phyloP scores from a whole-genome alignment of 73 alveolate species.

The Paraurostyla sp. region DNA sequence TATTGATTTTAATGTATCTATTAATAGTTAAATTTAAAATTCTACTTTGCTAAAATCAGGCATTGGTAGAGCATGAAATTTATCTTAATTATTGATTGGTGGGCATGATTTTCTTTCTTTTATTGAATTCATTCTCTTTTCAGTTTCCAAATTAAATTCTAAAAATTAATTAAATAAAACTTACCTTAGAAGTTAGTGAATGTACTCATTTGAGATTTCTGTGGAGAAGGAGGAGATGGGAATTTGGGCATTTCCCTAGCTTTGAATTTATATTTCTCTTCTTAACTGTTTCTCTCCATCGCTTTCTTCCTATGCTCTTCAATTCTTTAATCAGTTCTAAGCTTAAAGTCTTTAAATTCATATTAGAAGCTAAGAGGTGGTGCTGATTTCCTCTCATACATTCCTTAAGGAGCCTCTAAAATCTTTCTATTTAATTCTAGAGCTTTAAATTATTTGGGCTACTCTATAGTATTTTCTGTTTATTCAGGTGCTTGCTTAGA shows the following conservation, averaged over 20 bases:
- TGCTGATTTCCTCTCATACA: slow-evolving; percentile 24
- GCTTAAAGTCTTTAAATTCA: slow-evolving; percentile 50
- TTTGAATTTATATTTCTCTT: slow-evolving; percentile 11
- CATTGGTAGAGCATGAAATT: slow-evolving; percentile 45
- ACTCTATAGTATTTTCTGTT: background rate
- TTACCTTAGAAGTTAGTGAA: background rate
- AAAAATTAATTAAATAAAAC: background rate
- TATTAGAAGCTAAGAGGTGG: slow-evolving; percentile 20
- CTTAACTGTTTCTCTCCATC: background rate
- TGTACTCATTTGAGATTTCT: background rate
- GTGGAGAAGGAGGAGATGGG: slow-evolving; percentile 56
- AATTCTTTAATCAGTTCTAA: slow-evolving; percentile 37
- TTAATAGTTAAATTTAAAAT: background rate
- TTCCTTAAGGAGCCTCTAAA: slow-evolving; percentile 43
- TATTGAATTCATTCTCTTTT: background rate
- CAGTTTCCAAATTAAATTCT: slow-evolving; percentile 49
- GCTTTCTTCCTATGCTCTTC: slow-evolving; percentile 35
- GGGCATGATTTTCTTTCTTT: slow-evolving; percentile 46
- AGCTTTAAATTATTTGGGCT: slow-evolving; percentile 1
- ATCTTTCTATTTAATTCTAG: slow-evolving; percentile 24
- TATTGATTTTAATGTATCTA: slow-evolving; percentile 20
- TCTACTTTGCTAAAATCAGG: slow-evolving; percentile 31
- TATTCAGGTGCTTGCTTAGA: background rate
- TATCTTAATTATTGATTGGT: background rate
- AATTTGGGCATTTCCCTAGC: slow-evolving; percentile 64